Percentiles rank a stretch among this genome's conserved stretches.
phyloP scores from a whole-genome alignment of 2,329 filamentous ascomycete species.

The Alternaria postmessia region DNA sequence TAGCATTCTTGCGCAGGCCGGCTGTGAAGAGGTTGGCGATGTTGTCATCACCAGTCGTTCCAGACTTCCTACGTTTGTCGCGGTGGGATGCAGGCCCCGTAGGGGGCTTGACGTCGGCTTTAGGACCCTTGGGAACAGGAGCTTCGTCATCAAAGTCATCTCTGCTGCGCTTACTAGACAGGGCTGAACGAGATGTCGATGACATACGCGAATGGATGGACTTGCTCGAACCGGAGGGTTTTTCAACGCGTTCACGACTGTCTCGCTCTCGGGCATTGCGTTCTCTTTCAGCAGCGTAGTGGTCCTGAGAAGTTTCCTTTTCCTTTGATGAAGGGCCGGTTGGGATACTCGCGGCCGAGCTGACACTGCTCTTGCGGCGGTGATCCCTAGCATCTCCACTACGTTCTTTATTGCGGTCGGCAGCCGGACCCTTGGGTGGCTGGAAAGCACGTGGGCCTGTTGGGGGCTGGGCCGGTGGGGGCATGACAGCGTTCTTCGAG shows the following conservation, averaged over 20 bases:
- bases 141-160: conserved; percentile 35
- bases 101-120: conserved; percentile 30
- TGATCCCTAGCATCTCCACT: conserved; percentile 25
- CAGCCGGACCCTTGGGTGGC: conserved; percentile 49
- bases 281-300: conserved; percentile 75
- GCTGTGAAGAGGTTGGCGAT: conserved; percentile 43
- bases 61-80: conserved; percentile 42
- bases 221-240: conserved; percentile 26
- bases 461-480: conserved; percentile 47
- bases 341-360: conserved; percentile 26
- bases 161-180: conserved; percentile 39
- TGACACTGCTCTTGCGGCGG: conserved; percentile 29
- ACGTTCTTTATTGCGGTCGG: conserved; percentile 42
- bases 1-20: conserved; percentile 43
- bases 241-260: conserved; percentile 37
- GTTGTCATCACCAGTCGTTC: conserved; percentile 31
- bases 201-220: conserved; percentile 32
- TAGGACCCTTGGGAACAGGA: conserved; percentile 20
- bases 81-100: conserved; percentile 43
- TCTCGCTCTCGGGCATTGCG: conserved; percentile 44
- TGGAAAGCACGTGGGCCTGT: conserved; percentile 47
- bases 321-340: conserved; percentile 22
- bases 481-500: conserved; percentile 34
- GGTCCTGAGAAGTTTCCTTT: conserved; percentile 52
- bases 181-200: conserved; percentile 24